Base-by-base conservation (phyloP, 2,329 filamentous ascomycete species). In the Colletotrichum filicis region DNA sequence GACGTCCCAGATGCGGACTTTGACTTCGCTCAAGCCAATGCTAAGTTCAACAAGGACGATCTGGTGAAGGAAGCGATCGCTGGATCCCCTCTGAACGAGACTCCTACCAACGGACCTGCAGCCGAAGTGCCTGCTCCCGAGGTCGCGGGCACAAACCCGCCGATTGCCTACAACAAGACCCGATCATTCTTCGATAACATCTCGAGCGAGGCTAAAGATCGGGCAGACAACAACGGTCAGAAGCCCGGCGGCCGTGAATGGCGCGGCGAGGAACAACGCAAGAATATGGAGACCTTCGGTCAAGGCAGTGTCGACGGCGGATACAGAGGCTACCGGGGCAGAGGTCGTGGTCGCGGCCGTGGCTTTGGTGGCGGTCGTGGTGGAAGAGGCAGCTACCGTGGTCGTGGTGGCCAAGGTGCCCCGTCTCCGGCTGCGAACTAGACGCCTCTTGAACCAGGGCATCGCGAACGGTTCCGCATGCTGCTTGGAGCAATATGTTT, bases 141-240 rank as follows among this genome's bases (percentile, higher is more conserved):
- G 22, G 78, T 55, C 7, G 37, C 57, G 5, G 65, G 68, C 4
- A 35, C 55, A 9, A 67, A 58, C 30, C 66, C 80, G 30, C 84
- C 86, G 46, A 81, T 83, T 35, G 89, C 91, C 0, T 99, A 99
- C 85, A 96, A 98, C 86, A 98, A 95, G 84, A 89, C 92, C 5
- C 91, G 86, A 4, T 98, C 95, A 1, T 99, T 99, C 87, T 99
- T 99, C 80, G 97, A 99, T 84, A 98, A 99, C 82, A 98, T 99
- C 76, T 97, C 95, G 1, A 97, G 94, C 76, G 97, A 99, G 81
- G 90, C 94, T 74, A 97, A 94, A 82, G 97, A 99, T 76, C 91
- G 97, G 56, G 92, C 94, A 64, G 94, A 96, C 74, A 92, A 92
- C 52, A 87, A 87, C 55, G 89, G 88, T 5, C 89, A 91, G 75